These are phyloP conservation scores for Mimosa pudica DNA, from an alignment of 306 rosid species.

Conservation along the genomic window DNA sequence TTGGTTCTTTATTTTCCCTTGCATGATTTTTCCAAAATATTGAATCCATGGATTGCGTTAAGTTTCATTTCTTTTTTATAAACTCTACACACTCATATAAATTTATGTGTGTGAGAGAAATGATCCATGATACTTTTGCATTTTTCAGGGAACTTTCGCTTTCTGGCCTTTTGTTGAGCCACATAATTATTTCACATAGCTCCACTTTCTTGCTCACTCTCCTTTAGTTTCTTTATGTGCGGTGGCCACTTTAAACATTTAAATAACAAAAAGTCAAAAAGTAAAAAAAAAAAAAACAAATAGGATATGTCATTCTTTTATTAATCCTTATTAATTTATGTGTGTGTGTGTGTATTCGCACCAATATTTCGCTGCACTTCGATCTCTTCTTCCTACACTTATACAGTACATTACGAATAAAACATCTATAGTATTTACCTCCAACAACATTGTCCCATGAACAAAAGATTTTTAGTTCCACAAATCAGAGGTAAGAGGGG, in stretches of 20 bases:
- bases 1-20: constrained; percentile 31
- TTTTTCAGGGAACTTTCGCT: constrained; percentile 58
- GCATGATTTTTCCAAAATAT: neutral
- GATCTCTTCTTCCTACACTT: neutral
- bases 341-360: neutral
- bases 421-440: neutral
- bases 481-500: neutral
- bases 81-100: neutral
- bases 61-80: neutral
- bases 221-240: constrained; percentile 30
- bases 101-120: neutral
- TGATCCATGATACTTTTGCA: constrained; percentile 38
- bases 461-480: neutral
- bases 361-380: neutral
- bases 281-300: neutral
- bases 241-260: constrained; percentile 41
- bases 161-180: constrained; percentile 62
- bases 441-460: neutral
- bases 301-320: constrained; percentile 23
- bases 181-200: constrained; percentile 53
- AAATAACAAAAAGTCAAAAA: constrained; percentile 44
- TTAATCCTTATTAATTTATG: neutral
- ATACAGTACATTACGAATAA: neutral
- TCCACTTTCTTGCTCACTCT: constrained; percentile 40
- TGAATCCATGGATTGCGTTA: neutral